phyloP scores from a whole-genome alignment of 2,329 filamentous ascomycete species.

The Neopestalotiopsis sp. region DNA sequence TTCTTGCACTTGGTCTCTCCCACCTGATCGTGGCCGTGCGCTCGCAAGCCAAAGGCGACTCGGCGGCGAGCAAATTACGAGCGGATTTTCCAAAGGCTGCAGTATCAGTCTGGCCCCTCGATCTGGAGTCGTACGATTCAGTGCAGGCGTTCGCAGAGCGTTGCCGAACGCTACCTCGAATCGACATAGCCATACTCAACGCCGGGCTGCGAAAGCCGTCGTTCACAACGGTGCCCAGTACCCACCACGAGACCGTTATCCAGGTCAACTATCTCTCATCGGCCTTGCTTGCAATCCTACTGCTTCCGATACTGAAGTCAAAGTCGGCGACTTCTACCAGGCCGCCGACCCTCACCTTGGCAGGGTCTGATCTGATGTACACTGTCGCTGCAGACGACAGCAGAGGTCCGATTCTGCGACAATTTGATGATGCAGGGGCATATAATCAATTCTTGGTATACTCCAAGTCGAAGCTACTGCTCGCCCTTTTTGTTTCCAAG shows the following conservation, averaged over 20 bases:
- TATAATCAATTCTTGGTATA: conserved; percentile 16
- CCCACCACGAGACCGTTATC: conserved; percentile 22
- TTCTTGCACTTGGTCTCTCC: conserved; percentile 44
- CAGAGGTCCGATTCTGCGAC: not conserved
- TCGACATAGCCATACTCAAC: conserved; percentile 54
- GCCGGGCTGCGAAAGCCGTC: conserved; percentile 31
- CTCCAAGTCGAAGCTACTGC: conserved; percentile 8
- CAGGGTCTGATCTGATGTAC: too few relatives aligned
- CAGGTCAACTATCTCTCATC: conserved; percentile 30
- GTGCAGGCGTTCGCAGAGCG: conserved; percentile 46
- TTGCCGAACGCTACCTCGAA: conserved; percentile 35
- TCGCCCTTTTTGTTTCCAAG: conserved; percentile 24
- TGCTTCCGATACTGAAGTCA: conserved; percentile 24
- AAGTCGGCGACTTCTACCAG: not conserved
- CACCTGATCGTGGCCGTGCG: conserved; percentile 55
- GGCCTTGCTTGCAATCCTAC: conserved; percentile 21
- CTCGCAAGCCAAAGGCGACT: conserved; percentile 46
- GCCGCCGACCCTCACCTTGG: not conserved
- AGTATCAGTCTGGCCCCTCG: conserved; percentile 45
- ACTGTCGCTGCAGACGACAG: not conserved
- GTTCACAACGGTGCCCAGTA: not conserved
- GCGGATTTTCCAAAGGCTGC: conserved; percentile 27
- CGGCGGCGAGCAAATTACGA: conserved; percentile 41
- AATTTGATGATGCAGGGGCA: not conserved
- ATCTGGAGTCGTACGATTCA: conserved; percentile 52